Percentiles rank a stretch among this genome's conserved stretches.
Evolutionary conservation across 2,329 filamentous ascomycete genomes (phyloP).

Genomic region (Exophiala dermatitidis): DNA sequence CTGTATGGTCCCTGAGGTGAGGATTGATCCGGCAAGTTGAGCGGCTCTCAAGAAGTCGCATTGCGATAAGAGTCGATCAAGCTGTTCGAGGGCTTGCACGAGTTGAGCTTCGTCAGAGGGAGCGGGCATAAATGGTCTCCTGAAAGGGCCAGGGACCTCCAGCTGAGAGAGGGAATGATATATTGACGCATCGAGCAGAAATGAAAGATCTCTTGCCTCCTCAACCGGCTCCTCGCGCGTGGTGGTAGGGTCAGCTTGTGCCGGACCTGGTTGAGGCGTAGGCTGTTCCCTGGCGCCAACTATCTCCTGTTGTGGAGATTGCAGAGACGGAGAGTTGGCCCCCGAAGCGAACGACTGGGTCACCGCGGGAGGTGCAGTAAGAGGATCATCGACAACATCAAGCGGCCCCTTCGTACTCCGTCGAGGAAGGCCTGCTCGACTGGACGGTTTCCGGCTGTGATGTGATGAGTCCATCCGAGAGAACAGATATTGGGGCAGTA

Average conservation of each 20-base stretch:
- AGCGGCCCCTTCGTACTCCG: slow-evolving; percentile 72
- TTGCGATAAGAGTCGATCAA: slow-evolving; percentile 59
- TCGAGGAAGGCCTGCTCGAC: slow-evolving; percentile 43
- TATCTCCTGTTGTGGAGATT: slow-evolving; percentile 2
- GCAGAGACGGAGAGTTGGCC: not conserved
- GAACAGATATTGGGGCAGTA: not conserved
- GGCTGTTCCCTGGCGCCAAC: not conserved
- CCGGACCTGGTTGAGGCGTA: not conserved
- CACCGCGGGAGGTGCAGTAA: slow-evolving; percentile 12
- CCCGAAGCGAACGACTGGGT: slow-evolving; percentile 5
- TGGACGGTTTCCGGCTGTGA: slow-evolving; percentile 21
- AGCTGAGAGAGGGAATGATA: slow-evolving; percentile 71
- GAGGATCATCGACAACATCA: slow-evolving; percentile 63
- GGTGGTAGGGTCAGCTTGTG: not conserved
- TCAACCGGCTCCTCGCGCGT: not conserved
- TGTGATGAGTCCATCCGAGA: slow-evolving; percentile 7
- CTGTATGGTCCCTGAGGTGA: slow-evolving; percentile 38
- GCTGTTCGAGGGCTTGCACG: slow-evolving; percentile 32
- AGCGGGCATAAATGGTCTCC: slow-evolving; percentile 56
- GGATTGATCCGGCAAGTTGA: slow-evolving; percentile 37
- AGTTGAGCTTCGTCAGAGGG: slow-evolving; percentile 55
- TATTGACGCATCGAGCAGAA: slow-evolving; percentile 69
- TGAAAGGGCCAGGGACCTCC: slow-evolving; percentile 57
- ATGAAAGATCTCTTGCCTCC: slow-evolving; percentile 66
- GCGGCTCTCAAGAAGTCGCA: slow-evolving; percentile 79